Evolutionary conservation across 164 flowering plant genomes (phyloP), one percentile per base, ranked within the genome.

Genomic region (Chimonanthus salicifolius): DNA sequence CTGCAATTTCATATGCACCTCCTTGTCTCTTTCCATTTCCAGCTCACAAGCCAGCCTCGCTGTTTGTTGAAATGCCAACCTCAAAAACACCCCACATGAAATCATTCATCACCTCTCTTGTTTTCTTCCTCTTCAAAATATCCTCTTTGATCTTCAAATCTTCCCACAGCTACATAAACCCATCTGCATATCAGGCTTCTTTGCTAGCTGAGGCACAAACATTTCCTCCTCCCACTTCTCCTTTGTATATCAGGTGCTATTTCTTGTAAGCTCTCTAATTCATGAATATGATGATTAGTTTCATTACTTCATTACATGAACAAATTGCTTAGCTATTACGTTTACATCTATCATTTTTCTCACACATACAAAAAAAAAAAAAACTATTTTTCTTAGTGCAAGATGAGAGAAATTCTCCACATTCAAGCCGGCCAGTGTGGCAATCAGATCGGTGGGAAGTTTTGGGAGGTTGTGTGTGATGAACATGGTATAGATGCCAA

Each of bases 11-110:
- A 33, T 33, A 33, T 33, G 33, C 63, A 73, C 20, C 78, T 78
- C 45, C 72, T 67, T 81, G 83, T 80, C 79, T 70, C 75, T 72
- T 69, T 74, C 74, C 79, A 74, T 70, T 33, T 80, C 85, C 86
- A 83, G 85, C 88, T 85, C 82, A 82, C 54, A 60, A 72, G 58
- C 58, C 62, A 33, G 33, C 67, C 75, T 70, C 49, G 78, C 58
- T 79, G 82, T 74, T 49, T 44, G 20, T 80, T 75, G 83, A 85
- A 82, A 74, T 72, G 67, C 5, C 75, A 50, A 16, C 74, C 70
- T 58, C 80, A 70, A 18, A 80, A 77, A 71, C 72, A 1, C 54
- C 78, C 80, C 83, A 80, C 83, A 78, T 79, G 80, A 82, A 75
- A 78, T 76, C 78, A 77, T 81, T 79, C 66, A 62, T 68, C 46